Percentiles rank a stretch among this genome's conserved stretches.
These are phyloP conservation scores for Suillus plorans DNA, from an alignment of 768 basidiomycete genomes.

Conservation along the genomic window DNA sequence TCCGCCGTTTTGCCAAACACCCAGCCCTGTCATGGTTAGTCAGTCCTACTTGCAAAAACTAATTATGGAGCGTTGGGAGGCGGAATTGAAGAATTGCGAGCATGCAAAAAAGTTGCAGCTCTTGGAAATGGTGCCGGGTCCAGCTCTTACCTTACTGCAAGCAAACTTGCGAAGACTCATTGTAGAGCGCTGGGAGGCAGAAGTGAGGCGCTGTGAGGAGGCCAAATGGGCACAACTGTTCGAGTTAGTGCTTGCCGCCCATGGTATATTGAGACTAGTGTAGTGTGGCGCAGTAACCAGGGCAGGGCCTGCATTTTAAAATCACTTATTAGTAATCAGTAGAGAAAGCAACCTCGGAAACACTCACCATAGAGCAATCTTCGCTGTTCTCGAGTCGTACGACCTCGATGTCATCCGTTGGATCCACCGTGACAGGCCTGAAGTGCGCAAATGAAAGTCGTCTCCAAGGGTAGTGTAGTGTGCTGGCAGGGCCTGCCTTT, in stretches of 20 bases:
- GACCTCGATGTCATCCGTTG: too few relatives aligned
- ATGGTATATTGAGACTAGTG: not conserved
- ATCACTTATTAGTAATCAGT: too few relatives aligned
- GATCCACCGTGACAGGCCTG: too few relatives aligned
- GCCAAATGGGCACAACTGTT: not conserved
- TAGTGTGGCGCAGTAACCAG: not conserved
- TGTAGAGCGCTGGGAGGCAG: not conserved
- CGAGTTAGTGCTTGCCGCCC: not conserved
- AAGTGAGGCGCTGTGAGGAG: not conserved
- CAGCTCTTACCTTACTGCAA: not conserved
- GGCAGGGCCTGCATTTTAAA: too few relatives aligned
- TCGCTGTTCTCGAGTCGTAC: too few relatives aligned
- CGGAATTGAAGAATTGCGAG: not conserved
- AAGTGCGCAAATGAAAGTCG: too few relatives aligned
- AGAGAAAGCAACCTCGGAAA: too few relatives aligned
- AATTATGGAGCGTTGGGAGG: not conserved
- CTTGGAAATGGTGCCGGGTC: not conserved
- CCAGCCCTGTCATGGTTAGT: not conserved
- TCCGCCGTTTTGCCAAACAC: not conserved
- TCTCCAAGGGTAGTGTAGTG: too few relatives aligned
- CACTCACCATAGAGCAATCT: too few relatives aligned
- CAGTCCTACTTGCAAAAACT: not conserved
- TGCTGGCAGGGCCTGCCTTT: not conserved
- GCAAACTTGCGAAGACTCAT: not conserved
- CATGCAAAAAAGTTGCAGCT: not conserved